phyloP scores from a whole-genome alignment of 306 rosid species.

The Inga oerstediana region DNA sequence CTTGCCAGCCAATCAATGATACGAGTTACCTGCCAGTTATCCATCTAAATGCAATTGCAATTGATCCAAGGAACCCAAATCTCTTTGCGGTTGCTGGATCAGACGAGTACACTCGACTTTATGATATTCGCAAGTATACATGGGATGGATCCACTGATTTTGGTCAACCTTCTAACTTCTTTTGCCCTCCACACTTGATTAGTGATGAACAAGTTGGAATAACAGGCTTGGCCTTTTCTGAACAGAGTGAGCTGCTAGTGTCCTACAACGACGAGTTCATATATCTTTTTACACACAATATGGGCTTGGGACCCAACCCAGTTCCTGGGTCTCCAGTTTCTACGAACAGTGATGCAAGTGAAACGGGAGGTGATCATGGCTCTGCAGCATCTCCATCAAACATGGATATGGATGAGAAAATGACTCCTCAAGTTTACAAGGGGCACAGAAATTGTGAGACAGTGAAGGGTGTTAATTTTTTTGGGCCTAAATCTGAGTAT shows the following conservation, averaged over 20 bases:
- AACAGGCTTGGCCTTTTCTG: constrained; percentile 97
- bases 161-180: constrained; percentile 69
- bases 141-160: constrained; percentile 78
- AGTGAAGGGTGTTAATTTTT: constrained; percentile 89
- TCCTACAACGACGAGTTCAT: constrained; percentile 80
- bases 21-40: constrained; percentile 50
- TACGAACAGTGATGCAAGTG: constrained; percentile 58
- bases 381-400: constrained; percentile 44
- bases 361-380: constrained; percentile 45
- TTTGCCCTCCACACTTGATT: constrained; percentile 81
- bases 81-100: constrained; percentile 85
- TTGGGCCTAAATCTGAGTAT: constrained; percentile 91
- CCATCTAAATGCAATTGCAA: constrained; percentile 82
- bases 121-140: constrained; percentile 80
- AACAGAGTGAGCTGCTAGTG: constrained; percentile 88
- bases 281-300: constrained; percentile 81
- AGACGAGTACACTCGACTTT: constrained; percentile 79
- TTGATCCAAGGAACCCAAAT: constrained; percentile 96
- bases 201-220: constrained; percentile 66
- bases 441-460: constrained; percentile 86
- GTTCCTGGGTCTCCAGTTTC: constrained; percentile 29
- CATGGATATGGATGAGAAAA: constrained; percentile 47
- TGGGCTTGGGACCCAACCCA: constrained; percentile 81
- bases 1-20: constrained; percentile 62
- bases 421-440: constrained; percentile 72